These are phyloP conservation scores for Cladosporium sp. DNA, from an alignment of 2,329 filamentous ascomycete genomes.

Conservation along the genomic window DNA sequence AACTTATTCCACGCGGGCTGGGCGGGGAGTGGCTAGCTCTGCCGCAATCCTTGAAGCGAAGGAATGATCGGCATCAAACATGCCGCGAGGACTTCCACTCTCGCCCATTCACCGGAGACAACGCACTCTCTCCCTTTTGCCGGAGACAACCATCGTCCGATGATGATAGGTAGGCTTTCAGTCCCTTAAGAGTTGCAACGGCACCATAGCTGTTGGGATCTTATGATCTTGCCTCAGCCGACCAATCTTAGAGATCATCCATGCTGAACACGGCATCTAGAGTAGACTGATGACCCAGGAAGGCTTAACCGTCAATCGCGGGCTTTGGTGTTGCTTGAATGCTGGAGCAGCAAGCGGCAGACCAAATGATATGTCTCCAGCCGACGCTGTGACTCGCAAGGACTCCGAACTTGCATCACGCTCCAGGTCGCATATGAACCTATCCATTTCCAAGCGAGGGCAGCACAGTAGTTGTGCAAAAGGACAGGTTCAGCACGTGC, in stretches of 20 bases:
- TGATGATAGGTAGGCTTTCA: not conserved
- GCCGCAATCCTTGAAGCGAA: not conserved
- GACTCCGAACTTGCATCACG: not conserved
- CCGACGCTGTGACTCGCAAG: not conserved
- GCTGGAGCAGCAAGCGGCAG: not conserved
- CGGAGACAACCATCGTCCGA: not conserved
- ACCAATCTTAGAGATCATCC: not conserved
- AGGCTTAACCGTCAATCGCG: not conserved
- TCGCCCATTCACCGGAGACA: not conserved
- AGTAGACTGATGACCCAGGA: not conserved
- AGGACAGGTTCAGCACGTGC: not conserved
- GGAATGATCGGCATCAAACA: not conserved
- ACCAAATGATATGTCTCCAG: not conserved
- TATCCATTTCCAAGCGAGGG: not conserved
- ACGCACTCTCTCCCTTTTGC: not conserved
- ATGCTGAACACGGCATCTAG: not conserved
- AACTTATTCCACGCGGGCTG: not conserved
- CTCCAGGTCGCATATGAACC: not conserved
- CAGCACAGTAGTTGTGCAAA: not conserved
- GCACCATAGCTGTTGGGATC: not conserved
- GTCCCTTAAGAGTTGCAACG: not conserved
- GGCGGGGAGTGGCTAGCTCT: not conserved
- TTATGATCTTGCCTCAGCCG: not conserved
- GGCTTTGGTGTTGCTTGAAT: not conserved
- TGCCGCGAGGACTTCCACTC: not conserved